phyloP scores from a whole-genome alignment of 2,329 filamentous ascomycete species.

The Penicillium sp. region DNA sequence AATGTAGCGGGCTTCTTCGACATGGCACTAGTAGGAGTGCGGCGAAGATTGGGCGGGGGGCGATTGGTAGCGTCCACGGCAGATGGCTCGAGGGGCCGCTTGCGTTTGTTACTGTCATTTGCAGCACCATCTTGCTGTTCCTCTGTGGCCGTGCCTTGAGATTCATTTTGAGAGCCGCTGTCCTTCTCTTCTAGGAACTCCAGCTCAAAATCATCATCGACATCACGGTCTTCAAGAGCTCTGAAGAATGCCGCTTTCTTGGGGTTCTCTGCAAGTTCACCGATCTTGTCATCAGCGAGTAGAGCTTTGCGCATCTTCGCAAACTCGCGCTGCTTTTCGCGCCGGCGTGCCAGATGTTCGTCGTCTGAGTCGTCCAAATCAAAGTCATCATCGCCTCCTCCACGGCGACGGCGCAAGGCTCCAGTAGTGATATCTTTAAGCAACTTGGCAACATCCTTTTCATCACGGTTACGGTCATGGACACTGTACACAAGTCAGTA shows the following conservation, averaged over 20 bases:
- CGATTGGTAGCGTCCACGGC: slow-evolving; percentile 49
- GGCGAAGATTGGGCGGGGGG: slow-evolving; percentile 62
- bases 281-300: slow-evolving; percentile 83
- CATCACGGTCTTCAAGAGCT: slow-evolving; percentile 81
- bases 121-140: slow-evolving; percentile 20
- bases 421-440: slow-evolving; percentile 92
- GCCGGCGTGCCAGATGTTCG: slow-evolving; percentile 68
- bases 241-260: slow-evolving; percentile 88
- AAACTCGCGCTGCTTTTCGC: slow-evolving; percentile 84
- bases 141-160: slow-evolving; percentile 20
- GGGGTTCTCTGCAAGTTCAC: slow-evolving; percentile 84
- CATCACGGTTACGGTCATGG: slow-evolving; percentile 75
- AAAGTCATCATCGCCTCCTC: slow-evolving; percentile 69
- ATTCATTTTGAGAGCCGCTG: slow-evolving; percentile 41
- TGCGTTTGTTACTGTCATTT: slow-evolving; percentile 37
- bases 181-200: slow-evolving; percentile 64
- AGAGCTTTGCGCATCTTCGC: slow-evolving; percentile 88
- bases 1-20: slow-evolving; percentile 71
- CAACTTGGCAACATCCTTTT: slow-evolving; percentile 85
- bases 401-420: slow-evolving; percentile 77
- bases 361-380: slow-evolving; percentile 91
- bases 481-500: slow-evolving; percentile 56
- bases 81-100: slow-evolving; percentile 42
- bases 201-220: slow-evolving; percentile 69
- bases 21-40: slow-evolving; percentile 54